phyloP scores from a whole-genome alignment of 176 grass and related monocot species.

The Triticum urartu region DNA sequence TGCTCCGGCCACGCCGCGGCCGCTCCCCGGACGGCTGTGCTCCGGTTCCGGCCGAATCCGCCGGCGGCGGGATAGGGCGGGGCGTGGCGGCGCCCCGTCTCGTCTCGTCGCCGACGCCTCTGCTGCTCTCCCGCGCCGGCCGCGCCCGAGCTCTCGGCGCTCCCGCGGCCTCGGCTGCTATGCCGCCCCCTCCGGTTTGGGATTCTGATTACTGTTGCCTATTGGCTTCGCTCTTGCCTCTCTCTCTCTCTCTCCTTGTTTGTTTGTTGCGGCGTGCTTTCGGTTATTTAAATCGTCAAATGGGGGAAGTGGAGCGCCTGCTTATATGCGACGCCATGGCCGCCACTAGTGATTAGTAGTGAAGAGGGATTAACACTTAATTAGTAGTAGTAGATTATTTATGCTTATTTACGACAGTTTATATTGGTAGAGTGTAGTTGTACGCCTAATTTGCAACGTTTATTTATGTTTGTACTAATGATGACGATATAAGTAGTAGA shows the following conservation, averaged over 20 bases:
- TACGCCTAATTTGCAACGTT: no score
- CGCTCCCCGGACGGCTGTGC: background rate
- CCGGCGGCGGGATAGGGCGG: background rate
- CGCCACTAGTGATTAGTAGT: background rate
- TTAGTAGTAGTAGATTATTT: no score
- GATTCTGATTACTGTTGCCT: conserved; percentile 27
- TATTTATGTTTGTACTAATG: no score
- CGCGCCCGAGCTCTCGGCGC: background rate
- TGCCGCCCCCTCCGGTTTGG: background rate
- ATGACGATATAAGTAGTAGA: no score
- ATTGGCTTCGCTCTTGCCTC: conserved; percentile 19
- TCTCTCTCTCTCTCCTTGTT: background rate
- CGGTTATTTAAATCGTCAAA: conserved; percentile 36
- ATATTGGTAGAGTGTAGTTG: no score
- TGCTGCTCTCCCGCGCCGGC: conserved; percentile 6
- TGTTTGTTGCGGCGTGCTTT: conserved; percentile 21
- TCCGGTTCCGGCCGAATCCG: background rate
- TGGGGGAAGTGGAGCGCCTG: background rate
- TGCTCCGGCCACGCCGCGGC: background rate
- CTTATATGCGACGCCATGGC: conserved; percentile 40
- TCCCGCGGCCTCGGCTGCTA: background rate
- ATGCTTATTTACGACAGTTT: no score
- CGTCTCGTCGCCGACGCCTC: conserved; percentile 10
- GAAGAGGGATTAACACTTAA: no score
- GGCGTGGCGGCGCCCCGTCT: background rate